phyloP scores from a whole-genome alignment of 148 eudicot genomes.

The Cornus kousa region DNA sequence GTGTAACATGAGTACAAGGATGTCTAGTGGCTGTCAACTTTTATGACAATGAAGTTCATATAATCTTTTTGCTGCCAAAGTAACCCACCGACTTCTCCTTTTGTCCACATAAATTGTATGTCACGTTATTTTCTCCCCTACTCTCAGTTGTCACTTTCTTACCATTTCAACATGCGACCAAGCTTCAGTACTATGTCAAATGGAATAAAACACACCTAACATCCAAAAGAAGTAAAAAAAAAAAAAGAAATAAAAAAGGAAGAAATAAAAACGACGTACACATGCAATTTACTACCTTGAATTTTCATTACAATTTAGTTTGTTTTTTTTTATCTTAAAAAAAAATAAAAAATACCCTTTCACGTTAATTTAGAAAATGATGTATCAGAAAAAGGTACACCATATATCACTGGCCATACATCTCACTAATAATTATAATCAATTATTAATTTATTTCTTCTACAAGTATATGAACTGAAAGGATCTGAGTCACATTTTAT shows the following conservation, averaged over 20 bases:
- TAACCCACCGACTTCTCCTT: neutral
- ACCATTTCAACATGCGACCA: conserved; percentile 2
- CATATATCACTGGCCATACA: too few relatives aligned
- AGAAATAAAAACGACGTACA: neutral
- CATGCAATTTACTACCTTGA: neutral
- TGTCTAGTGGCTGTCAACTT: neutral
- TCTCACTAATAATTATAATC: too few relatives aligned
- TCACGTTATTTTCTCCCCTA: neutral
- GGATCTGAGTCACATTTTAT: too few relatives aligned
- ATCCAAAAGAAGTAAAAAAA: neutral
- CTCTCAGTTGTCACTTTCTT: neutral
- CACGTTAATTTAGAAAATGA: too few relatives aligned
- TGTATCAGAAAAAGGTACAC: too few relatives aligned
- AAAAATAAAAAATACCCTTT: too few relatives aligned
- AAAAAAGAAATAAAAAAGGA: neutral
- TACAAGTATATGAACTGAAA: too few relatives aligned
- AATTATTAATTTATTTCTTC: too few relatives aligned
- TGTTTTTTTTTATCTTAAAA: too few relatives aligned
- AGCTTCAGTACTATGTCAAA: neutral
- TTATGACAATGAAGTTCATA: neutral
- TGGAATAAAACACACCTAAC: neutral
- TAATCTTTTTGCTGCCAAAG: too few relatives aligned
- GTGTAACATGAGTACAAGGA: neutral
- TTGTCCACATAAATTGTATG: neutral
- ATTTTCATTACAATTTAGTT: too few relatives aligned